Conservation (phyloP, 305 asterid species). For the Euphrasia arctica region DNA sequence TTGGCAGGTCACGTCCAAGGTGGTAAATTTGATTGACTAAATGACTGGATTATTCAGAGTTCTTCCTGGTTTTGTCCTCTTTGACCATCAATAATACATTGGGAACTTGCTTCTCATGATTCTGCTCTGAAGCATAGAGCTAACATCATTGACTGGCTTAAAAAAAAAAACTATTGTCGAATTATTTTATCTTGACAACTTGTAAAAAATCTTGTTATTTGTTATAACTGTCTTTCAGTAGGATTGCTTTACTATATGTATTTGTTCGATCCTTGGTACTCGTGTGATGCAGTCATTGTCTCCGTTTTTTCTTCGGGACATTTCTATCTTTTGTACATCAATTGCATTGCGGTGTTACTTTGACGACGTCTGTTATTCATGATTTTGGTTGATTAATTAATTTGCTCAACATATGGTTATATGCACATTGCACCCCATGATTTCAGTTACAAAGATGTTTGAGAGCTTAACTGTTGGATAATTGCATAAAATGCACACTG, state of each 20-base stretch:
- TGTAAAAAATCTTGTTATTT: conserved; percentile 27
- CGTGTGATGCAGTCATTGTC: conserved; percentile 26
- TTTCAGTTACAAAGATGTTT: too few species aligned
- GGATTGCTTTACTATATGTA: conserved; percentile 27
- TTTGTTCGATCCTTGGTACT: conserved; percentile 28
- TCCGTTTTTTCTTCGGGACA: conserved; percentile 1
- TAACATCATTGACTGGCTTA: conserved; percentile 39
- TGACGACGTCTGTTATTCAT: conserved; percentile 4
- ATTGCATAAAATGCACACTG: too few species aligned
- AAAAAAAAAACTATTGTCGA: conserved; percentile 19
- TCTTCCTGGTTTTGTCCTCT: conserved; percentile 31
- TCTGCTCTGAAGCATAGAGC: conserved; percentile 50
- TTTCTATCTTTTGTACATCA: conserved; percentile 9
- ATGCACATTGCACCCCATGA: not conserved
- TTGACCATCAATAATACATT: conserved; percentile 45
- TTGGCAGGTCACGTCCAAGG: conserved; percentile 69
- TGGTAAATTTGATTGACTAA: conserved; percentile 49
- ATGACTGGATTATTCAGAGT: conserved; percentile 35
- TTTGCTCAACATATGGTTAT: too few species aligned
- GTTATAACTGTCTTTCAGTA: conserved; percentile 29
- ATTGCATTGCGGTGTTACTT: not conserved
- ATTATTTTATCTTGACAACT: conserved; percentile 34
- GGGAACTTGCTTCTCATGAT: conserved; percentile 39
- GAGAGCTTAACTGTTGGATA: not conserved
- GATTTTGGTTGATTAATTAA: not conserved